These are phyloP conservation scores for Arthrobotrys musiformis DNA, from an alignment of 2,329 filamentous ascomycete species.

Conservation along the genomic window DNA sequence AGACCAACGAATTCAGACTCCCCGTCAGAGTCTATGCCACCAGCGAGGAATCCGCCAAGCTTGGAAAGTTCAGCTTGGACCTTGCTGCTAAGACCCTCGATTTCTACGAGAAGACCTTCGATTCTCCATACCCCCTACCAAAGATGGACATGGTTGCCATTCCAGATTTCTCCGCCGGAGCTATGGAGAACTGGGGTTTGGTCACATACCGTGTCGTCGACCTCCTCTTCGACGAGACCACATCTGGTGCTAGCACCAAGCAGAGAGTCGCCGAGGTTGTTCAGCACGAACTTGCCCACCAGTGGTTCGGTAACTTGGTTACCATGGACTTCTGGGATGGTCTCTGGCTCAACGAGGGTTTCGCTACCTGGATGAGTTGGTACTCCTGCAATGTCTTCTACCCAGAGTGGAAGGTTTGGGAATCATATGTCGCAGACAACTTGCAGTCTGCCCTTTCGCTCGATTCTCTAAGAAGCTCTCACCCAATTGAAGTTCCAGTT, in stretches of 20 bases:
- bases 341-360: constrained; percentile 93
- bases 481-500: constrained; percentile 95
- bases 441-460: constrained; percentile 86
- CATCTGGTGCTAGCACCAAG: constrained; percentile 86
- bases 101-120: constrained; percentile 96
- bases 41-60: constrained; percentile 80
- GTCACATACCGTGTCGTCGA: constrained; percentile 95
- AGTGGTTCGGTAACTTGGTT: constrained; percentile 97
- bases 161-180: constrained; percentile 92
- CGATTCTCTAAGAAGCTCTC: constrained; percentile 91
- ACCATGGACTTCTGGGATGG: constrained; percentile 99
- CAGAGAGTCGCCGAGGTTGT: constrained; percentile 94
- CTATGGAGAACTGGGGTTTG: constrained; percentile 99
- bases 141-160: constrained; percentile 98
- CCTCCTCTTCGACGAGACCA: constrained; percentile 89
- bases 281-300: constrained; percentile 95
- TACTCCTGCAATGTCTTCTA: constrained; percentile 95
- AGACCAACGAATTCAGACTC: constrained; percentile 89
- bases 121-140: constrained; percentile 83
- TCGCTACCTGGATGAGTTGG: constrained; percentile 93
- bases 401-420: constrained; percentile 98
- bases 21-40: constrained; percentile 95
- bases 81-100: constrained; percentile 88
- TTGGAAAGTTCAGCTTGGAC: constrained; percentile 88
- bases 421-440: constrained; percentile 92